Evolutionary conservation across 2,329 filamentous ascomycete species (phyloP), one percentile per base, ranked within the genome.

Genomic region (Botrytis elliptica): DNA sequence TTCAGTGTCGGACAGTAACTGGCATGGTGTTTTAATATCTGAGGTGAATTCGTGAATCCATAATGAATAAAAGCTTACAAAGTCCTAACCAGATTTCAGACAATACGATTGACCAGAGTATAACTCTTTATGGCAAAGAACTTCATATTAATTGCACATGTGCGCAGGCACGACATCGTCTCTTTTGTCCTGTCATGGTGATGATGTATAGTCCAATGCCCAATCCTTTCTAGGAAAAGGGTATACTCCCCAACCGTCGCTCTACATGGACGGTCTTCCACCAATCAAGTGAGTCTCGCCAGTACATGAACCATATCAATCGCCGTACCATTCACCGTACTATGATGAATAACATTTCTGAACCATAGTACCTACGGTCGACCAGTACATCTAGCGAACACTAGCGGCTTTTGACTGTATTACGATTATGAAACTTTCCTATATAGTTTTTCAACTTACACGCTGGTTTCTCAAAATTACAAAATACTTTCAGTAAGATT

Each of bases 1-100:
- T 29, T 29, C 14, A n/a, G 7, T 55, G 12, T 16, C 0, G n/a
- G 14, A 29, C 0, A 16, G n/a, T 8, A 29, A 1, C 4, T n/a
- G 2, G 12, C 2, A 29, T 18, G 16, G n/a, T 18, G 14, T 2
- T 3, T 18, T 16, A 18, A 18, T 29, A 57, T 29, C 14, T 8
- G 7, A 57, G 7, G n/a, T 18, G 14, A 29, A 57, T 57, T 9
- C 7, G 4, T 57, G n/a, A 33, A 18, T 9, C n/a, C 14, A 29
- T 4, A 8, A 9, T 57, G 52, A 57, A 33, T 14, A 29, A 57
- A 18, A 9, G 14, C 52, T 57, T 33, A 57, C n/a, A 57, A 57
- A 57, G n/a, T 29, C 52, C n/a, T 18, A 1, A 18, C n/a, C n/a
- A 57, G 2, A 9, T 8, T 33, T 14, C 14, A 57, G 52, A 57